Percentiles rank a stretch among this genome's conserved stretches.
phyloP scores from a whole-genome alignment of 805 yeast genomes.

The Yamadazyma philogaea region DNA sequence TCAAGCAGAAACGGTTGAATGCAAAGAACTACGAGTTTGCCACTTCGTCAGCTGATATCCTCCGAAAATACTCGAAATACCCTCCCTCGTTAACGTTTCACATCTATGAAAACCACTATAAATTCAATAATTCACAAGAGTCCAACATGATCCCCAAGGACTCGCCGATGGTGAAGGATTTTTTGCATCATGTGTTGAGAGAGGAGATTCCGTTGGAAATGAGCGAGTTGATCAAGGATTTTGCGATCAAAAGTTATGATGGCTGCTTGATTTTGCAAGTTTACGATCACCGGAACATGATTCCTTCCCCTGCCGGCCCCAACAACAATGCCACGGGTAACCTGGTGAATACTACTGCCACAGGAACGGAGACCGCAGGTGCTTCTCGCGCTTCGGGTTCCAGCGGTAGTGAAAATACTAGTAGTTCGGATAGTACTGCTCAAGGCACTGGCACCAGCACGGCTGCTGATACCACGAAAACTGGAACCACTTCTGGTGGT shows the following conservation, averaged over 20 bases:
- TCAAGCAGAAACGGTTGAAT: slow-evolving; percentile 9
- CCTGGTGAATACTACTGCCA: background rate
- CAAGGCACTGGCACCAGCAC: background rate
- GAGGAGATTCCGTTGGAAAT: slow-evolving; percentile 88
- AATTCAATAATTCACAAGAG: slow-evolving; percentile 85
- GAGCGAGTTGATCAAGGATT: slow-evolving; percentile 84
- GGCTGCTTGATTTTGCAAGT: slow-evolving; percentile 85
- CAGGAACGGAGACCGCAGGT: background rate
- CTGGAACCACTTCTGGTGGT: background rate
- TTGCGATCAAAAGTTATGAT: slow-evolving; percentile 79
- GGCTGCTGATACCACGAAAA: background rate
- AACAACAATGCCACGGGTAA: background rate
- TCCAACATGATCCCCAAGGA: slow-evolving; percentile 74
- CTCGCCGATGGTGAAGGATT: slow-evolving; percentile 74
- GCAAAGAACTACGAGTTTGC: slow-evolving; percentile 50
- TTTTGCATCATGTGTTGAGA: slow-evolving; percentile 70
- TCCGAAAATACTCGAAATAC: slow-evolving; percentile 70
- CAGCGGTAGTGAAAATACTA: background rate
- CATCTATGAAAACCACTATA: slow-evolving; percentile 85
- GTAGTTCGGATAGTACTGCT: background rate
- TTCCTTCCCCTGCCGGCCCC: slow-evolving; percentile 8
- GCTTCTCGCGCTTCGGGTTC: background rate
- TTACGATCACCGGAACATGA: slow-evolving; percentile 72
- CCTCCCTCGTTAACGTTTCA: slow-evolving; percentile 87
- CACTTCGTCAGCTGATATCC: slow-evolving; percentile 67